These are phyloP conservation scores for Centaurea solstitialis DNA, from an alignment of 129 eudicot genomes.

Conservation along the genomic window DNA sequence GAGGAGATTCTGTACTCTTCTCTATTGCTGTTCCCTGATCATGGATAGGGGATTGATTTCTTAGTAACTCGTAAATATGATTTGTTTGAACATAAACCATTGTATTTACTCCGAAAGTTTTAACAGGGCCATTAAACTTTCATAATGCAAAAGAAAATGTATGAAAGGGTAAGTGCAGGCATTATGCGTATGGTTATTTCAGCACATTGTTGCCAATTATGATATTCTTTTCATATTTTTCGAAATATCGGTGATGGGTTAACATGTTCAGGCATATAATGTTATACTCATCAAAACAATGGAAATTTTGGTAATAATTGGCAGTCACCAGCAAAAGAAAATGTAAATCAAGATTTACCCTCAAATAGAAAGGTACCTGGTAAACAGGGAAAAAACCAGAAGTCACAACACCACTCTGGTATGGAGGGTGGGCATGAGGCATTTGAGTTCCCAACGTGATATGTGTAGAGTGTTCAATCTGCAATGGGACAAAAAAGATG, in stretches of 20 bases:
- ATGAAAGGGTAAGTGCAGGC: neutral
- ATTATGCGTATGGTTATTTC: neutral
- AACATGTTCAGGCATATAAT: neutral
- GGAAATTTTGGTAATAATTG: neutral
- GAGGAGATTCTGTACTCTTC: slow-evolving; percentile 38
- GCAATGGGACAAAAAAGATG: neutral
- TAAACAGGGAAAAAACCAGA: slow-evolving; percentile 37
- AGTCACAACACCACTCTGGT: slow-evolving; percentile 26
- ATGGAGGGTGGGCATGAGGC: slow-evolving; percentile 35
- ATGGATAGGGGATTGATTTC: neutral
- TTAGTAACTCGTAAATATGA: no score
- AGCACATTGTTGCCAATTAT: neutral
- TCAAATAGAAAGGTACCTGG: slow-evolving; percentile 44
- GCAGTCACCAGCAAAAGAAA: neutral
- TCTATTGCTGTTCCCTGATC: slow-evolving; percentile 64
- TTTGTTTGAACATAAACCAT: neutral
- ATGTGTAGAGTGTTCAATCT: slow-evolving; percentile 32
- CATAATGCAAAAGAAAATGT: neutral
- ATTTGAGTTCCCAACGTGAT: slow-evolving; percentile 24
- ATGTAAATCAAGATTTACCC: neutral
- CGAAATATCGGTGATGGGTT: neutral
- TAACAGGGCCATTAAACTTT: neutral
- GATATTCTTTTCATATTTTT: neutral
- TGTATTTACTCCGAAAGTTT: neutral
- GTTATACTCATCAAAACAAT: neutral